These are phyloP conservation scores for Didymosphaeria variabile DNA, from an alignment of 2,329 filamentous ascomycete genomes.

Conservation along the genomic window DNA sequence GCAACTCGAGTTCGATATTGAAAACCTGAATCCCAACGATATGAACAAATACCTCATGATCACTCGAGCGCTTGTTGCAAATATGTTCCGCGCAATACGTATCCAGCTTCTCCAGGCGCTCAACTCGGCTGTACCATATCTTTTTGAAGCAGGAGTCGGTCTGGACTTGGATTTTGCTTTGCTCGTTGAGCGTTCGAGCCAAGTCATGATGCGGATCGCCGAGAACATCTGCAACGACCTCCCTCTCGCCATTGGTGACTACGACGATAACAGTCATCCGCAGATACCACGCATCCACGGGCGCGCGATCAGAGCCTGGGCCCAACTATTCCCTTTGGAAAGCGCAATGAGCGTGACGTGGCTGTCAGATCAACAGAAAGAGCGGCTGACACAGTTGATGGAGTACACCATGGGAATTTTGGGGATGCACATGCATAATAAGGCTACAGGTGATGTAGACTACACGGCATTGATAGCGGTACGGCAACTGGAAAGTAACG, in stretches of 20 bases:
- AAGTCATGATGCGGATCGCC: not conserved
- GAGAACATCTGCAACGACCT: not conserved
- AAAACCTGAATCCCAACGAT: not conserved
- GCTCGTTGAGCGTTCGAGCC: not conserved
- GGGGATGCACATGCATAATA: conserved; percentile 1
- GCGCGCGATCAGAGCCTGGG: conserved; percentile 4
- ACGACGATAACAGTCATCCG: not conserved
- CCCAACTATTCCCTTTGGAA: conserved; percentile 2
- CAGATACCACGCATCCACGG: not conserved
- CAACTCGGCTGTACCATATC: not conserved
- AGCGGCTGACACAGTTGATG: not conserved
- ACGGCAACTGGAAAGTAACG: not conserved
- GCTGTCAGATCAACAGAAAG: not conserved
- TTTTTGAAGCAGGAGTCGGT: not conserved
- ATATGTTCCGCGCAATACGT: conserved; percentile 2
- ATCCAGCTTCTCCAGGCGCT: conserved; percentile 9
- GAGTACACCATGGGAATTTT: not conserved
- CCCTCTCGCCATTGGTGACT: conserved; percentile 1
- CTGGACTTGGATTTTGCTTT: not conserved
- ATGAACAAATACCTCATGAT: not conserved
- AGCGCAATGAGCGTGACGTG: not conserved
- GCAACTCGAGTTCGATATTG: not conserved
- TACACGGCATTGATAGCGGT: not conserved
- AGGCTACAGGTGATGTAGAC: not conserved
- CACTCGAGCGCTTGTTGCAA: not conserved